Evolutionary conservation across 257 asterid genomes (phyloP), one percentile per base, ranked within the genome.

Genomic region (Phtheirospermum japonicum): DNA sequence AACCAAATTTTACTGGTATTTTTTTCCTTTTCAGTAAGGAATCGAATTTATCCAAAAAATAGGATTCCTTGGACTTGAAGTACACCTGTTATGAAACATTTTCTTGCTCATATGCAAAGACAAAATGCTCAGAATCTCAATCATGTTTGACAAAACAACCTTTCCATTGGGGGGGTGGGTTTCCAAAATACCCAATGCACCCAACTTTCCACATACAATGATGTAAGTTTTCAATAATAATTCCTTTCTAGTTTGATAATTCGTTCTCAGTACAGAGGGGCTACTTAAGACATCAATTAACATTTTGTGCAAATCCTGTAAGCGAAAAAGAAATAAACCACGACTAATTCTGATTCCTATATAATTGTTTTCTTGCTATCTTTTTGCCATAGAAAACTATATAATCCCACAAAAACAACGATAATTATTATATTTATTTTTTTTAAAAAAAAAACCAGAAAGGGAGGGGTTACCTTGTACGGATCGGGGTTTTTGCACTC

Each of bases 401-500:
- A 23, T 1, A 37, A 37, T 37, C 45, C 45, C 45, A 8, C 13
- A 12, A 42, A 0, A 42, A 42, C 0, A 4, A 42, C 6, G 49
- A 42, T 11, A 13, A 14, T 42, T 12, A 12, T 13, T 42, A 12
- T 16, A 42, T 11, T 42, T 2, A 16, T 42, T 42, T 33, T 33
- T n/a, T n/a, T n/a, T 14, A 12, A 12, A 11, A 13, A 6, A 37
- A 8, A 28, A 13, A 0, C 2, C 43, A 56, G 23, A 14, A n/a
- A 23, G 6, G 32, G 16, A n/a, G n/a, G n/a, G 37, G 37, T 45
- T 77, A 83, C 97, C 93, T 85, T 87, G 71, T 90, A 87, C 9
- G 81, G 96, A 71, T 87, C 96, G 68, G 57, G 32, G 20, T 76
- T 74, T 68, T 83, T 87, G 34, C 89, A 85, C 69, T 85, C 85